Conservation (phyloP, 2,329 filamentous ascomycete species). For the Lachnellula hyalina region DNA sequence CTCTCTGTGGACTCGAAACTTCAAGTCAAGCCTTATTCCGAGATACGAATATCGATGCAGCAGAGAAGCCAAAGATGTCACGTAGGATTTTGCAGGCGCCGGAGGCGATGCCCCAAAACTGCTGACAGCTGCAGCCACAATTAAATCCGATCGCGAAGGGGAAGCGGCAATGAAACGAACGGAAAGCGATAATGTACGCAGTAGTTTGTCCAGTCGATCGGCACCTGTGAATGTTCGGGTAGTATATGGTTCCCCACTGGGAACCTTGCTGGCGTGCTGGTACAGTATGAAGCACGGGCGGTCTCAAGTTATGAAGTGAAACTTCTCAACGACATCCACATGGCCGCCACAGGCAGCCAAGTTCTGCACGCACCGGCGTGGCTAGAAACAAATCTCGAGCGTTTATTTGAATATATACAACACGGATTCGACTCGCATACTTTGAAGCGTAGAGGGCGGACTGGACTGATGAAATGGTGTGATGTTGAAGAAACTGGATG, state of each 20-base stretch:
- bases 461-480: neutral
- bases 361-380: neutral
- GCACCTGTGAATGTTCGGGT: neutral
- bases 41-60: neutral
- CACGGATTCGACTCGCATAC: too few species aligned
- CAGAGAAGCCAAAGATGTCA: neutral
- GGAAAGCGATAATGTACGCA: neutral
- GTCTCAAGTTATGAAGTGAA: conserved; percentile 28
- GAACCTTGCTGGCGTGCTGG: neutral
- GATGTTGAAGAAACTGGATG: neutral
- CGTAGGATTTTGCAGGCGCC: neutral
- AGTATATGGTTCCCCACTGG: conserved; percentile 3
- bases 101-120: neutral
- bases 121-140: neutral
- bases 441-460: too few species aligned
- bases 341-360: neutral
- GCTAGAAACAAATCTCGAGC: neutral
- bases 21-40: neutral
- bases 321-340: conserved; percentile 17
- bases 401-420: neutral
- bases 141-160: conserved; percentile 4
- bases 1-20: neutral
- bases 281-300: conserved; percentile 21
- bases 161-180: neutral
- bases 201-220: conserved; percentile 13